Conservation (phyloP, 169 alveolate genomes). For the Cryptosporidium sp. region DNA sequence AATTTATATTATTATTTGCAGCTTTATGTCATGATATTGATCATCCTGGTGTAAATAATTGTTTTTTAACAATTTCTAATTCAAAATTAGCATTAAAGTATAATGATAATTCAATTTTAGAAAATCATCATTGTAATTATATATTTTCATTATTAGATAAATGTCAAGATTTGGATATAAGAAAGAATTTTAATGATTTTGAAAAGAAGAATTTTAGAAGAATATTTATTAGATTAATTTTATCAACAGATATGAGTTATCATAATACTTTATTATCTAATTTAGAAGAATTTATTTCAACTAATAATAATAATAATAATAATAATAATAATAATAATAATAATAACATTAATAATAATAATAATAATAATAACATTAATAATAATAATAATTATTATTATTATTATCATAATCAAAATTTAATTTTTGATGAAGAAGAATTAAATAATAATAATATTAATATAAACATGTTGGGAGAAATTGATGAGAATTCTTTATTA, state of each 20-base stretch:
- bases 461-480: slow-evolving; percentile 31
- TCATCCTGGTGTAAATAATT: slow-evolving; percentile 88
- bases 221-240: slow-evolving; percentile 79
- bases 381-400: too few species aligned
- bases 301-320: neutral
- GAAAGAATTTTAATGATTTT: slow-evolving; percentile 76
- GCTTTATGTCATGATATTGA: slow-evolving; percentile 88
- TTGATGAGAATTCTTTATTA: slow-evolving; percentile 9
- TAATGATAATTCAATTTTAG: slow-evolving; percentile 85
- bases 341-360: neutral
- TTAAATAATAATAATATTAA: slow-evolving; percentile 13
- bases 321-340: too few species aligned
- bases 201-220: slow-evolving; percentile 78
- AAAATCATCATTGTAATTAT: slow-evolving; percentile 84
- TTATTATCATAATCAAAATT: neutral
- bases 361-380: neutral
- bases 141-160: slow-evolving; percentile 25
- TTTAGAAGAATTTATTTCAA: slow-evolving; percentile 46
- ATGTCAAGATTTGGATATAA: slow-evolving; percentile 74
- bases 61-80: slow-evolving; percentile 77
- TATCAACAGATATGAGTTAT: slow-evolving; percentile 82
- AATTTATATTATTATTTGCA: slow-evolving; percentile 80
- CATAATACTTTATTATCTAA: slow-evolving; percentile 61
- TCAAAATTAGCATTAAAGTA: slow-evolving; percentile 81
- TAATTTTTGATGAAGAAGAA: neutral